Conservation (phyloP, 768 basidiomycete genomes). For the Termitomyces sp. region DNA sequence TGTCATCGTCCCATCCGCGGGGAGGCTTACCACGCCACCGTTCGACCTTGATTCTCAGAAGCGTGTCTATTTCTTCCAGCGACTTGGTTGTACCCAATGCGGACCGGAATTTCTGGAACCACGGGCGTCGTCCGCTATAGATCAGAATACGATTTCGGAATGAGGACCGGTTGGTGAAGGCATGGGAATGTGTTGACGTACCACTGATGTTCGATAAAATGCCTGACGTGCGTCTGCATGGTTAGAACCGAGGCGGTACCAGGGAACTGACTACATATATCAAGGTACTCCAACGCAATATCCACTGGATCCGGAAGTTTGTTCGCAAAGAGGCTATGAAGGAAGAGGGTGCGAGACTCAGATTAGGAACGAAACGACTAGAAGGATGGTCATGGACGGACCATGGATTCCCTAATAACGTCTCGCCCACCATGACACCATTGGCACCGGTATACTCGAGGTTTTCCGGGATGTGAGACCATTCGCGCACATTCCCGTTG, state of each 20-base stretch:
- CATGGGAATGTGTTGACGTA: slow-evolving; percentile 25
- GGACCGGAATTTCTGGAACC: slow-evolving; percentile 54
- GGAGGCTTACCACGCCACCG: slow-evolving; percentile 44
- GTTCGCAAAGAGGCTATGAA: slow-evolving; percentile 52
- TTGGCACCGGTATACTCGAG: slow-evolving; percentile 55
- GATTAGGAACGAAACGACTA: neutral
- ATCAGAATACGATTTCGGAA: slow-evolving; percentile 5
- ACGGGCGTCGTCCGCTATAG: slow-evolving; percentile 44
- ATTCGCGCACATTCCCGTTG: slow-evolving; percentile 73
- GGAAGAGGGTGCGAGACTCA: slow-evolving; percentile 1
- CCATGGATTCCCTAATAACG: slow-evolving; percentile 74
- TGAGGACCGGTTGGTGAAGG: slow-evolving; percentile 3
- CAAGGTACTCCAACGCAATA: slow-evolving; percentile 69
- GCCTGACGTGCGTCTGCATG: slow-evolving; percentile 61
- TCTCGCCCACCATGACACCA: slow-evolving; percentile 80
- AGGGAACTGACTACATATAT: slow-evolving; percentile 50
- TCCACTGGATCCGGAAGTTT: slow-evolving; percentile 57
- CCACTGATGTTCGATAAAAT: slow-evolving; percentile 70
- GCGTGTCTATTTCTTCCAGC: slow-evolving; percentile 41
- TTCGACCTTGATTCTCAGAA: slow-evolving; percentile 41
- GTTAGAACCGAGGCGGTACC: slow-evolving; percentile 45
- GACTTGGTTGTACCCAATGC: slow-evolving; percentile 37
- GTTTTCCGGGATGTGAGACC: slow-evolving; percentile 54
- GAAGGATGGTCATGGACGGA: slow-evolving; percentile 20
- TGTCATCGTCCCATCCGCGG: slow-evolving; percentile 19